Conservation (phyloP, 805 yeast species). For the Yarrowia sp. region DNA sequence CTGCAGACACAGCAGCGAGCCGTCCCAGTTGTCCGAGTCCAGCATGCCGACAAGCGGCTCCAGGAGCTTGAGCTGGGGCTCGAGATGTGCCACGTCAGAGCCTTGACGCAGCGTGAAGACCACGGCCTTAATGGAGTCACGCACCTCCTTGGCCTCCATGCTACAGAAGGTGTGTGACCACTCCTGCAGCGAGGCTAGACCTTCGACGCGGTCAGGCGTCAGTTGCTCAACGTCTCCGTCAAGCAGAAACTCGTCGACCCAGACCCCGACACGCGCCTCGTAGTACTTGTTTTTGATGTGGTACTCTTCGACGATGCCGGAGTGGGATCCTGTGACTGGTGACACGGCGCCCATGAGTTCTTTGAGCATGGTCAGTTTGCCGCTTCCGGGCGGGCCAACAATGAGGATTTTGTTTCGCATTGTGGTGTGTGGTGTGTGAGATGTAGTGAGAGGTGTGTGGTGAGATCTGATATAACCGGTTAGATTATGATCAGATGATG, state of each 20-base stretch:
- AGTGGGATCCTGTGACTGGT: slow-evolving; percentile 30
- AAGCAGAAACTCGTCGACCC: slow-evolving; percentile 40
- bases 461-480: background rate
- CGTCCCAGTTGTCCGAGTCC: slow-evolving; percentile 33
- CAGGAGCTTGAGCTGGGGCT: slow-evolving; percentile 27
- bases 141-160: slow-evolving; percentile 39
- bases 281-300: slow-evolving; percentile 37
- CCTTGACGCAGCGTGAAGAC: slow-evolving; percentile 35
- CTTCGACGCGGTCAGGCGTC: background rate
- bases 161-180: slow-evolving; percentile 39
- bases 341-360: slow-evolving; percentile 30
- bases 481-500: background rate
- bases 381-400: slow-evolving; percentile 38
- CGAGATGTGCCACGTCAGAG: slow-evolving; percentile 17
- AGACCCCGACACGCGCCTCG: slow-evolving; percentile 36
- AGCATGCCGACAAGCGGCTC: slow-evolving; percentile 30
- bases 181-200: slow-evolving; percentile 15
- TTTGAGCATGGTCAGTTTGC: slow-evolving; percentile 37
- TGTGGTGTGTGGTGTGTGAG: background rate
- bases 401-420: slow-evolving; percentile 34
- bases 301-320: slow-evolving; percentile 34
- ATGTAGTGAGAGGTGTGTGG: background rate
- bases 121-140: slow-evolving; percentile 40
- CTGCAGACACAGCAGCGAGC: slow-evolving; percentile 33
- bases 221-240: slow-evolving; percentile 29